Percentiles rank a stretch among this genome's conserved stretches.
Conservation (phyloP, 164 flowering plant genomes). For the Houttuynia cordata region DNA sequence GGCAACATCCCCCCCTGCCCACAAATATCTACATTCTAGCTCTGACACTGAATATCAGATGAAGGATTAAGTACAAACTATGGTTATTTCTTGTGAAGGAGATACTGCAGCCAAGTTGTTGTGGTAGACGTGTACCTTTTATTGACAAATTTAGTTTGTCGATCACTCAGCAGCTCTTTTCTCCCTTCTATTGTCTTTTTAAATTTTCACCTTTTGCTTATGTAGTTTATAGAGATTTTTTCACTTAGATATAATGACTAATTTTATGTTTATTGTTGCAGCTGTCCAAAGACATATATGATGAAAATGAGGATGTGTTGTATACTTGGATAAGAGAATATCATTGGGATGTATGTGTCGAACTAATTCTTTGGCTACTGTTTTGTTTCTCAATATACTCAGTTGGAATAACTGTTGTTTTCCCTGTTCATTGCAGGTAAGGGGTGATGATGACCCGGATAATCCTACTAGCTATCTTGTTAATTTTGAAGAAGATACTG, state of each 20-base stretch:
- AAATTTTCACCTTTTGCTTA: background rate
- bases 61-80: too few species aligned
- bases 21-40: too few species aligned
- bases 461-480: constrained; percentile 78
- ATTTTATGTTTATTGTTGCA: constrained; percentile 14
- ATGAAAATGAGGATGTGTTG: constrained; percentile 68
- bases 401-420: constrained; percentile 4
- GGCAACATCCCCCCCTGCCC: too few species aligned
- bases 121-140: too few species aligned
- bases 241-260: too few species aligned
- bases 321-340: constrained; percentile 91
- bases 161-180: too few species aligned
- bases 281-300: constrained; percentile 73
- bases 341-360: constrained; percentile 83
- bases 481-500: constrained; percentile 57
- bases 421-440: constrained; percentile 33
- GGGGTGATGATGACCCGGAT: constrained; percentile 68
- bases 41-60: too few species aligned
- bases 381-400: background rate
- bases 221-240: background rate
- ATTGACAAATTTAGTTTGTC: too few species aligned
- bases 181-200: too few species aligned
- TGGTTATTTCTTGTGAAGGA: too few species aligned
- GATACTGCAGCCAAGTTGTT: too few species aligned
- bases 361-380: background rate